Conservation (phyloP, 768 basidiomycete species). For the Suillus variegatus region DNA sequence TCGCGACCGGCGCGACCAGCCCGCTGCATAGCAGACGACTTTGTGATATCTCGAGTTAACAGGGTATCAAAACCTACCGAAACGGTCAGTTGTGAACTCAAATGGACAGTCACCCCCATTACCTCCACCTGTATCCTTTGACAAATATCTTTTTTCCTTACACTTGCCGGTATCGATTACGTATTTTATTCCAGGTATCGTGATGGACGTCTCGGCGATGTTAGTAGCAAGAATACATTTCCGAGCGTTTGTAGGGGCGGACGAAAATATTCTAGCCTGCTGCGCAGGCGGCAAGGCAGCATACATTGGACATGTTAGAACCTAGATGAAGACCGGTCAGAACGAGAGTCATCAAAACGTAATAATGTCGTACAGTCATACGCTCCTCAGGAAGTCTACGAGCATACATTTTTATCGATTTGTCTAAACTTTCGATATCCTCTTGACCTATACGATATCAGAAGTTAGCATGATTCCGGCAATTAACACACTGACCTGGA, state of each 20-base stretch:
- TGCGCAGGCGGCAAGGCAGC: constrained; percentile 78
- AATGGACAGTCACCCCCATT: constrained; percentile 9
- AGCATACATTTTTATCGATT: constrained; percentile 69
- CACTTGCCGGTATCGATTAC: constrained; percentile 96
- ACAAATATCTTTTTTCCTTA: constrained; percentile 90
- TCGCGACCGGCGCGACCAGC: constrained; percentile 96
- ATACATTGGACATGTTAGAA: constrained; percentile 80
- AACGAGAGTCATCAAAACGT: constrained; percentile 1
- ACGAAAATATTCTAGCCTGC: constrained; percentile 76
- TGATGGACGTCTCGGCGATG: constrained; percentile 97
- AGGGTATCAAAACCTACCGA: constrained; percentile 83
- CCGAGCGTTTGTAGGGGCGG: constrained; percentile 65
- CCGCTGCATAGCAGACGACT: constrained; percentile 91
- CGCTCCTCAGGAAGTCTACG: constrained; percentile 64
- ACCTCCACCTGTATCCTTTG: constrained; percentile 71
- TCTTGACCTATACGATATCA: constrained; percentile 70
- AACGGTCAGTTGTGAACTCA: background rate
- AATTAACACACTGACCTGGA: constrained; percentile 54
- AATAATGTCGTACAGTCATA: constrained; percentile 44
- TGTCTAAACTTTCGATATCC: constrained; percentile 88
- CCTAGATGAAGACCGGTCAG: constrained; percentile 40
- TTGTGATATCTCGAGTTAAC: constrained; percentile 77
- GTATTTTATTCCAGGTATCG: constrained; percentile 93
- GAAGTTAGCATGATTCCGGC: background rate
- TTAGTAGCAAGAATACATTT: constrained; percentile 97